Evolutionary conservation across 2,329 filamentous ascomycete species (phyloP).

Genomic region (Talaromyces sp.): DNA sequence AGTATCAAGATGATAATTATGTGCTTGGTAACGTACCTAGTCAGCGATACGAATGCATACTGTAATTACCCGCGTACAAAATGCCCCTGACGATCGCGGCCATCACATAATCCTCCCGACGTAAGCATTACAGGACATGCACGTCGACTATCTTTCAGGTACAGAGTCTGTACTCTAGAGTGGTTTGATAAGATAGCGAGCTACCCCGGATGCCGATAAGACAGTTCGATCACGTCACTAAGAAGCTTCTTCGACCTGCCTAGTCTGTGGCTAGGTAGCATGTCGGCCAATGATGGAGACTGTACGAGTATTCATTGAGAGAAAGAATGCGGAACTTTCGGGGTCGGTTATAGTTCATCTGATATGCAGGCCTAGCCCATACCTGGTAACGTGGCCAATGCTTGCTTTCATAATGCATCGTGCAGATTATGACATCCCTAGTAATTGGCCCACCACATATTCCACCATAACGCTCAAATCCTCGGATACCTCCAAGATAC

Average conservation of each 20-base stretch:
- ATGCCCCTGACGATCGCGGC: neutral
- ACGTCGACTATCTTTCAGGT: conserved; percentile 1
- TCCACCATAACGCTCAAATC: conserved; percentile 44
- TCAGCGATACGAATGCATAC: neutral
- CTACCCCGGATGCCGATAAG: conserved; percentile 12
- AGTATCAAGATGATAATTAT: no score
- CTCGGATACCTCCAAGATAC: conserved; percentile 42
- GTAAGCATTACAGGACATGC: neutral
- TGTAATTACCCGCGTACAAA: neutral
- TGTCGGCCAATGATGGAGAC: neutral
- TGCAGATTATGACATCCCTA: conserved; percentile 20
- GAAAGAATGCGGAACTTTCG: neutral
- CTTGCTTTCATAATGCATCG: neutral
- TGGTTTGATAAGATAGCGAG: neutral
- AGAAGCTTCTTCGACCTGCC: neutral
- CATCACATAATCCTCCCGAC: neutral
- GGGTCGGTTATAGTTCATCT: neutral
- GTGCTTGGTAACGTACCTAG: neutral
- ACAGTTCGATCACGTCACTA: neutral
- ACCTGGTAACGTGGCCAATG: neutral
- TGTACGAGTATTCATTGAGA: neutral
- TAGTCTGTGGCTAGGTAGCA: neutral
- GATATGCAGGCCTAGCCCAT: conserved; percentile 5
- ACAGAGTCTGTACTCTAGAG: neutral
- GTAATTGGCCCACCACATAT: conserved; percentile 40